A percentile compares a stretch with the other conserved stretches of the same genome.
Conservation (phyloP, 768 basidiomycete species). For the Serendipita indica region DNA sequence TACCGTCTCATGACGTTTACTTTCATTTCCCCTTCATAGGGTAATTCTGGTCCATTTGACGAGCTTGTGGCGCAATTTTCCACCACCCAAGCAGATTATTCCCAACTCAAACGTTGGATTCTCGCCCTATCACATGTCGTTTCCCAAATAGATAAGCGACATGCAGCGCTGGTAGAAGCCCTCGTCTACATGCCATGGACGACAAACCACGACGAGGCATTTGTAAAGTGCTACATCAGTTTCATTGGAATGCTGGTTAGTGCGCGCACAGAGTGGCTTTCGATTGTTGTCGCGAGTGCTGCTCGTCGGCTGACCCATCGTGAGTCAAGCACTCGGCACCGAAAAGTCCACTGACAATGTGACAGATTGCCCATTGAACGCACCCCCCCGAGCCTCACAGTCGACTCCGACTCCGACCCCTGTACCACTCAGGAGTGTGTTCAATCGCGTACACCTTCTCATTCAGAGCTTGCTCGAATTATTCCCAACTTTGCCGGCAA, state of each 20-base stretch:
- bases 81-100: conserved; percentile 30
- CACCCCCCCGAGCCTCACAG: conserved; percentile 50
- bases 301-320: conserved; percentile 81
- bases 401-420: conserved; percentile 27
- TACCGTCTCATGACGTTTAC: not conserved
- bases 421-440: conserved; percentile 67
- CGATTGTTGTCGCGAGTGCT: conserved; percentile 64
- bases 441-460: conserved; percentile 74
- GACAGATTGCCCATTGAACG: conserved; percentile 58
- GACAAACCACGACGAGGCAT: conserved; percentile 59
- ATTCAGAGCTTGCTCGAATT: conserved; percentile 77
- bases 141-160: conserved; percentile 70
- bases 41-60: conserved; percentile 61
- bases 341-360: not conserved
- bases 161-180: conserved; percentile 69
- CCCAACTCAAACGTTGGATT: conserved; percentile 66
- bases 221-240: conserved; percentile 77
- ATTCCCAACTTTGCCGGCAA: conserved; percentile 80
- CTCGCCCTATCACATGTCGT: conserved; percentile 83
- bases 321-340: conserved; percentile 29
- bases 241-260: conserved; percentile 87
- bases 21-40: conserved; percentile 31
- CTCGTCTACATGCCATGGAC: conserved; percentile 85
- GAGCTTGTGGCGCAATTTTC: conserved; percentile 78
- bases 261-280: conserved; percentile 82